A percentile compares a stretch with the other conserved stretches of the same genome.
phyloP scores from a whole-genome alignment of 768 basidiomycete genomes.

The Flagelloscypha sp. region DNA sequence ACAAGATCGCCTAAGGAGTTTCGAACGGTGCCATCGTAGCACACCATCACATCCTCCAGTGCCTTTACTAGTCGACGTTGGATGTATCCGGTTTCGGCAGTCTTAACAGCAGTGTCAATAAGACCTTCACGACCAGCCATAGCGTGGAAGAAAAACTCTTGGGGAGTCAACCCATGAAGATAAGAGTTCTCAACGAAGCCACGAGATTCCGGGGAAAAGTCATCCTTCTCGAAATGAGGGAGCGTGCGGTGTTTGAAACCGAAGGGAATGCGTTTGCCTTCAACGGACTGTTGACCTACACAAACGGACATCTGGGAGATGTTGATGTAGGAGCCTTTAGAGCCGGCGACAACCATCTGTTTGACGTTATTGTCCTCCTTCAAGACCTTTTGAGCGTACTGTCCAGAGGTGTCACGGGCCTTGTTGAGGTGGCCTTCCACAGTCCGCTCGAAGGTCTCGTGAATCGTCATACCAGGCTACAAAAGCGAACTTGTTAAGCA shows the following conservation, averaged over 20 bases:
- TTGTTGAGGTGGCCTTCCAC: constrained; percentile 88
- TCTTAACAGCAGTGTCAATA: constrained; percentile 99
- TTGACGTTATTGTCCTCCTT: constrained; percentile 99
- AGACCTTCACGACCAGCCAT: constrained; percentile 99
- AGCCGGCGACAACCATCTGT: constrained; percentile 99
- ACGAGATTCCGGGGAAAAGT: constrained; percentile 94
- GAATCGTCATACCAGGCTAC: constrained; percentile 98
- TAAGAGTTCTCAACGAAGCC: constrained; percentile 99
- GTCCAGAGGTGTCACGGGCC: constrained; percentile 93
- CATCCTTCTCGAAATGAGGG: constrained; percentile 97
- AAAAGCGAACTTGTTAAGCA: too few species aligned
- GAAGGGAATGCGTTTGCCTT: constrained; percentile 96
- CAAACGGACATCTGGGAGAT: constrained; percentile 99
- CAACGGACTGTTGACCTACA: constrained; percentile 97
- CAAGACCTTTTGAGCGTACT: constrained; percentile 92
- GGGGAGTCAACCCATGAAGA: constrained; percentile 89
- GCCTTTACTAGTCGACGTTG: constrained; percentile 98
- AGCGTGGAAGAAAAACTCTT: constrained; percentile 99
- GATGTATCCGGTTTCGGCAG: constrained; percentile 98
- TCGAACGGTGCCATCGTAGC: constrained; percentile 95
- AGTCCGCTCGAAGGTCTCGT: constrained; percentile 92
- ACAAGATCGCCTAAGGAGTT: constrained; percentile 95
- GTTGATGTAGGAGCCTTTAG: constrained; percentile 98
- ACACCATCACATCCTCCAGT: constrained; percentile 93
- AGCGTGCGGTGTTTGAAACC: constrained; percentile 95